phyloP scores from a whole-genome alignment of 208 protist genomes.

The Acanthamoeba triangularis region DNA sequence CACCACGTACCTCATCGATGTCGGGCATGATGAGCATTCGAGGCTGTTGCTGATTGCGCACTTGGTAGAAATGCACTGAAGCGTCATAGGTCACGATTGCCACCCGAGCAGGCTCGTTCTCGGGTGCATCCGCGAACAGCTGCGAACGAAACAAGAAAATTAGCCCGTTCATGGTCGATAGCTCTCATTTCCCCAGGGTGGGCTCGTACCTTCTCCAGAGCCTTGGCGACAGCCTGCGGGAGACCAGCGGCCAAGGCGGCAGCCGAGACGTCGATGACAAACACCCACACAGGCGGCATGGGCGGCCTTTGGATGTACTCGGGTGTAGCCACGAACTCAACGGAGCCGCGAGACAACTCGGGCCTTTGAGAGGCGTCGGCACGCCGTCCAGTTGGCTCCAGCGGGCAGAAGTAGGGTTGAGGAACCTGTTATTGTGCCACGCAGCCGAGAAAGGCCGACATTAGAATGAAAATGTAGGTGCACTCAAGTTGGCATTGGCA shows the following conservation, averaged over 20 bases:
- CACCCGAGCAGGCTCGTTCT: constrained; percentile 13
- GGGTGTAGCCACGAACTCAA: constrained; percentile 96
- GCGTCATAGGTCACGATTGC: constrained; percentile 93
- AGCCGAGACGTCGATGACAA: constrained; percentile 97
- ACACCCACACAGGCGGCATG: constrained; percentile 93
- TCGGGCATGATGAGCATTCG: constrained; percentile 93
- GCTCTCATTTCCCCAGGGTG: no score
- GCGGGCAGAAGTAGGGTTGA: constrained; percentile 63
- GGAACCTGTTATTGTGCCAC: background rate
- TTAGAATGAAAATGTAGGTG: background rate
- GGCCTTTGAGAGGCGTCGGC: constrained; percentile 38
- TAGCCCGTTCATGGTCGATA: background rate
- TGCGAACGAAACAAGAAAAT: background rate
- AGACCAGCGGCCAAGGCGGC: constrained; percentile 15
- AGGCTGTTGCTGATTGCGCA: constrained; percentile 91
- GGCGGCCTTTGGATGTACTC: constrained; percentile 97
- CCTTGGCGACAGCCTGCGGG: constrained; percentile 43
- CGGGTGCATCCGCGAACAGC: constrained; percentile 1
- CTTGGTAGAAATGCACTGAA: constrained; percentile 96
- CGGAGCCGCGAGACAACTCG: constrained; percentile 88
- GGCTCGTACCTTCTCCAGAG: constrained; percentile 5
- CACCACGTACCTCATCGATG: constrained; percentile 48
- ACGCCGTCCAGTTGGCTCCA: constrained; percentile 47
- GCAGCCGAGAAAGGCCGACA: background rate
- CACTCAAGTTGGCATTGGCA: background rate